Evolutionary conservation across 345 rosid species (phyloP).

Genomic region (Dipteronia dyeriana): DNA sequence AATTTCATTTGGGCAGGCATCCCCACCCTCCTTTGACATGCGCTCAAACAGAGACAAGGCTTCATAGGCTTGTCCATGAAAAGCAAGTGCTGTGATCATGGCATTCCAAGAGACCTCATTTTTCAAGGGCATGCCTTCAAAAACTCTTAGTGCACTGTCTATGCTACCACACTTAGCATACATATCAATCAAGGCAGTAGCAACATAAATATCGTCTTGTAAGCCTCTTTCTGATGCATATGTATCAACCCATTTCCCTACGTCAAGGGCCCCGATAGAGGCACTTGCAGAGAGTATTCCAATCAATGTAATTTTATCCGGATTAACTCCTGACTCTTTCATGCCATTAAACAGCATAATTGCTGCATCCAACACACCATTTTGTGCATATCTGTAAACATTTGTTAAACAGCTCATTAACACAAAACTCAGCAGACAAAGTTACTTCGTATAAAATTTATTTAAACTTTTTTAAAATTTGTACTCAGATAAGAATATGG

Average conservation of each 20-base stretch:
- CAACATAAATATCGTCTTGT: slow-evolving; percentile 56
- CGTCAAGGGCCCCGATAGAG: slow-evolving; percentile 71
- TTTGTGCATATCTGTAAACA: slow-evolving; percentile 71
- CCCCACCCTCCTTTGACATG: slow-evolving; percentile 44
- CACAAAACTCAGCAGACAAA: slow-evolving; percentile 2
- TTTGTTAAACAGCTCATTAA: slow-evolving; percentile 6
- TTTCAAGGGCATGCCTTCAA: slow-evolving; percentile 63
- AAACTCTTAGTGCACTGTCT: slow-evolving; percentile 66
- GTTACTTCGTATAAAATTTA: slow-evolving; percentile 5
- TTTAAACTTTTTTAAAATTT: neutral
- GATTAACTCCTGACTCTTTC: slow-evolving; percentile 46
- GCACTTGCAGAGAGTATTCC: slow-evolving; percentile 77
- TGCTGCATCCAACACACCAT: slow-evolving; percentile 75
- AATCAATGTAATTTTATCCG: slow-evolving; percentile 56
- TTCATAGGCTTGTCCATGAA: slow-evolving; percentile 68
- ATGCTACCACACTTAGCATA: slow-evolving; percentile 83
- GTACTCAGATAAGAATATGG: neutral
- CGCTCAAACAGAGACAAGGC: slow-evolving; percentile 60
- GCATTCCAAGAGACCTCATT: slow-evolving; percentile 92
- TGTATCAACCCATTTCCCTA: slow-evolving; percentile 63
- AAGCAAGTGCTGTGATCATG: slow-evolving; percentile 82
- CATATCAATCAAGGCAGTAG: slow-evolving; percentile 85
- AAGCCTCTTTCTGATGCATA: slow-evolving; percentile 49
- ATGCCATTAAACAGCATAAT: slow-evolving; percentile 54
- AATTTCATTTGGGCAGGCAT: slow-evolving; percentile 60